Evolutionary conservation across 2,329 filamentous ascomycete genomes (phyloP), one percentile per base, ranked within the genome.

Genomic region (Fusarium sp.): DNA sequence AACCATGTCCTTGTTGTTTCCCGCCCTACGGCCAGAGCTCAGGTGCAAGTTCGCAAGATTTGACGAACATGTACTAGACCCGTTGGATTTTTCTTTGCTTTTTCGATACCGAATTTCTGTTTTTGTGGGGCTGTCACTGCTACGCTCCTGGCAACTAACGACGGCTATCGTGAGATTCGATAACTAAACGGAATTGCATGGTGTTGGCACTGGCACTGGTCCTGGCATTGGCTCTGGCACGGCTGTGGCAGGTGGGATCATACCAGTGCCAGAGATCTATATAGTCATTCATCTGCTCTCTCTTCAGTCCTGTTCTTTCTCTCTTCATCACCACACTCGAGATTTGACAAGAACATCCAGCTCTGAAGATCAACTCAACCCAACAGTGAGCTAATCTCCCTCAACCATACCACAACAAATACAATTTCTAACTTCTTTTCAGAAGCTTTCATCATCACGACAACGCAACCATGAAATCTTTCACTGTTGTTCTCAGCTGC

Each of bases 81-180:
- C 49, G 49, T 53, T 53, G 20, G 20, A 9, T 25, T 29, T 52
- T 18, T 25, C 20, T 66, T 67, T 66, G 48, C 63, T 66, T 66
- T 67, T 66, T 67, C 24, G 12, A 44, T 51, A 44, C 45, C 43
- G 30, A 57, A 29, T 22, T 30, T 49, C 29, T 52, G 22, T 55
- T 32, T 25, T 15, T 56, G 56, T 67, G 62, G 63, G 62, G 46
- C 63, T 51, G 41, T 16, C 46, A 20, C 41, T 65, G 53, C 60
- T 65, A 47, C 45, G 45, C n/a, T 45, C n/a, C 20, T 48, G 22
- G 22, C 34, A 24, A 22, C 47, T 53, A 44, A 29, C 27, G 57
- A 46, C 49, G 51, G 46, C 15, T 30, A 62, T 67, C 48, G 61
- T 52, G 56, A 46, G 34, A 38, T 38, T 38, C 18, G 34, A 53